Evolutionary conservation across 148 eudicot genomes (phyloP).

Genomic region (Nepenthes mirabilis): DNA sequence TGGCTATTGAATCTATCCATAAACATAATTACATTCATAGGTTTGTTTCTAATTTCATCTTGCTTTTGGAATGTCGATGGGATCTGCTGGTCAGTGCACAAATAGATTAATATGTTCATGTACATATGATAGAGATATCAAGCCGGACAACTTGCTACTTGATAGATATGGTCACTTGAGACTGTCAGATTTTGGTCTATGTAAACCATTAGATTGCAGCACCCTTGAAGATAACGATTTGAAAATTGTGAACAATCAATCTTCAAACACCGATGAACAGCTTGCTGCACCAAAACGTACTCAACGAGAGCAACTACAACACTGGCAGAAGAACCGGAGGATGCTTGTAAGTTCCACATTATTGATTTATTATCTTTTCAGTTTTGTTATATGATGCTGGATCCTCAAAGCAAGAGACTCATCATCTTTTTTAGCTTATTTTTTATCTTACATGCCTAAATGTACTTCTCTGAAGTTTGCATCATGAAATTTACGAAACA

Average conservation of each 20-base stretch:
- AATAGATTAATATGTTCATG: background rate
- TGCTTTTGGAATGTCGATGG: background rate
- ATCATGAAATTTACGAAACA: too few species aligned
- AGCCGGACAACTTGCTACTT: conserved; percentile 30
- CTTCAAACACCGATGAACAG: background rate
- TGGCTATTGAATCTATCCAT: conserved; percentile 32
- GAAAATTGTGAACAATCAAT: conserved; percentile 2
- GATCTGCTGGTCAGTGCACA: background rate
- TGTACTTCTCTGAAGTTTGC: too few species aligned
- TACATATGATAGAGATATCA: conserved; percentile 18
- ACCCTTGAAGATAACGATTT: conserved; percentile 15
- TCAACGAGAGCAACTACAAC: conserved; percentile 25
- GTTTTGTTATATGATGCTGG: too few species aligned
- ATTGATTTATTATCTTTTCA: too few species aligned
- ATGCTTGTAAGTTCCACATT: conserved; percentile 12
- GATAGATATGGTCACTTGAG: conserved; percentile 26
- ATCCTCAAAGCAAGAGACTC: too few species aligned
- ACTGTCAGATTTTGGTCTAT: conserved; percentile 30
- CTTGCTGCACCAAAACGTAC: conserved; percentile 13
- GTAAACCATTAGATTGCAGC: conserved; percentile 29
- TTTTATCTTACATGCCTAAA: too few species aligned
- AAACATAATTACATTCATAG: conserved; percentile 28
- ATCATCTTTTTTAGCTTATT: too few species aligned
- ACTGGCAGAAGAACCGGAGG: conserved; percentile 31
- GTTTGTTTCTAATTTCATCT: conserved; percentile 1